phyloP scores from a whole-genome alignment of 768 basidiomycete genomes.

The Calocybe gangraenosa region DNA sequence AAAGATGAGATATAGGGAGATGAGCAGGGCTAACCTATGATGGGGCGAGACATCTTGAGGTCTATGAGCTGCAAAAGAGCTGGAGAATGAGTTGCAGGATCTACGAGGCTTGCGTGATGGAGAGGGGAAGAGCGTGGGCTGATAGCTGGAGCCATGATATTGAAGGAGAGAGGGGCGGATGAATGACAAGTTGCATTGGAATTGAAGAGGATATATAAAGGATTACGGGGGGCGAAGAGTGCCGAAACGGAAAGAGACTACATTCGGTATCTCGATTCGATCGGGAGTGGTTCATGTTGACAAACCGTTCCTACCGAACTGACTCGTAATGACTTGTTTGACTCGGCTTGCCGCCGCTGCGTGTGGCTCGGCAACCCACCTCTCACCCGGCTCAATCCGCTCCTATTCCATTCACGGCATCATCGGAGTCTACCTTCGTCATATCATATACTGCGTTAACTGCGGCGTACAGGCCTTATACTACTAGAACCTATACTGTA shows the following conservation, averaged over 20 bases:
- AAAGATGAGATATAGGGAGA: neutral
- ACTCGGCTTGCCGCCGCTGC: too few species aligned
- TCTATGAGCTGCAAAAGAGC: constrained; percentile 67
- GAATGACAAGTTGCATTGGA: constrained; percentile 15
- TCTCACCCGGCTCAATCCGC: too few species aligned
- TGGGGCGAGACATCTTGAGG: constrained; percentile 52
- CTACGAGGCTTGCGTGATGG: constrained; percentile 52
- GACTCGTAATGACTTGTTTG: too few species aligned
- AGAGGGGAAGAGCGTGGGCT: constrained; percentile 26
- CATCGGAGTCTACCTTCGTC: too few species aligned
- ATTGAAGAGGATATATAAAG: constrained; percentile 28
- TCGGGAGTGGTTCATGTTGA: constrained; percentile 20
- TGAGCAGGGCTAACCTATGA: constrained; percentile 55
- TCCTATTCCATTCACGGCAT: too few species aligned
- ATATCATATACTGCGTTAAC: too few species aligned
- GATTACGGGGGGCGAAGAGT: constrained; percentile 24
- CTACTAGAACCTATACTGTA: too few species aligned
- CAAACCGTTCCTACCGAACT: constrained; percentile 12
- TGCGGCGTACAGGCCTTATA: too few species aligned
- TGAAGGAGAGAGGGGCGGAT: constrained; percentile 18
- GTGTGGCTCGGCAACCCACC: too few species aligned
- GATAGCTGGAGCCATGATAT: too few species aligned
- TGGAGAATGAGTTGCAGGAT: constrained; percentile 58
- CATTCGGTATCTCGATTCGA: constrained; percentile 7
- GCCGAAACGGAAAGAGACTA: constrained; percentile 26